phyloP scores from a whole-genome alignment of 2,329 filamentous ascomycete genomes.

The Fusarium paranaense region DNA sequence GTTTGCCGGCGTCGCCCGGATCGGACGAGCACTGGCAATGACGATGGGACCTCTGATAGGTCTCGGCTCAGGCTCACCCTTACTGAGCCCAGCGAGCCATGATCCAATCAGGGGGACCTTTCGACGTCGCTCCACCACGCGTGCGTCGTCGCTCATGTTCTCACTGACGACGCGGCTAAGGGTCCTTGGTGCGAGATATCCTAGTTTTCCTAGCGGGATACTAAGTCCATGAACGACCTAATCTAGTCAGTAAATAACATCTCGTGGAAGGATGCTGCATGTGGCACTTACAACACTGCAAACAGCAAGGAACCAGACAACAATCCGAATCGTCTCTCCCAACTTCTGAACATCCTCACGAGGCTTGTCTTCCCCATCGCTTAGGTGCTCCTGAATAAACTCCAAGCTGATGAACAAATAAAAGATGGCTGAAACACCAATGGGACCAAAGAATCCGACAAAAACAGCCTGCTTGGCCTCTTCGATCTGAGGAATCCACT shows the following conservation, averaged over 20 bases:
- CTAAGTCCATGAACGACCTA: slow-evolving; percentile 82
- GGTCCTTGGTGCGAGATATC: slow-evolving; percentile 71
- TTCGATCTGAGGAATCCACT: slow-evolving; percentile 82
- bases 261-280: rapidly evolving
- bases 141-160: slow-evolving; percentile 30
- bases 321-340: slow-evolving; percentile 73
- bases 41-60: slow-evolving; percentile 16
- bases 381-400: slow-evolving; percentile 70
- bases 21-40: slow-evolving; percentile 20
- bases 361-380: slow-evolving; percentile 62
- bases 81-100: slow-evolving; percentile 6
- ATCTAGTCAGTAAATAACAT: neutral
- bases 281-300: slow-evolving; percentile 79
- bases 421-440: slow-evolving; percentile 90
- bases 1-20: slow-evolving; percentile 3
- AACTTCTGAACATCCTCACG: slow-evolving; percentile 61
- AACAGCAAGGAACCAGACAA: slow-evolving; percentile 88
- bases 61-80: neutral
- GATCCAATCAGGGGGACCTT: slow-evolving; percentile 36
- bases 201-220: slow-evolving; percentile 79
- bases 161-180: slow-evolving; percentile 55
- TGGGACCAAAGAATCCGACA: slow-evolving; percentile 92
- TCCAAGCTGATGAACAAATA: slow-evolving; percentile 87
- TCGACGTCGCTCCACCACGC: slow-evolving; percentile 9
- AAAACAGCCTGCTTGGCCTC: slow-evolving; percentile 81